phyloP scores from a whole-genome alignment of 441 rosid species.

The Populus hybrid region DNA sequence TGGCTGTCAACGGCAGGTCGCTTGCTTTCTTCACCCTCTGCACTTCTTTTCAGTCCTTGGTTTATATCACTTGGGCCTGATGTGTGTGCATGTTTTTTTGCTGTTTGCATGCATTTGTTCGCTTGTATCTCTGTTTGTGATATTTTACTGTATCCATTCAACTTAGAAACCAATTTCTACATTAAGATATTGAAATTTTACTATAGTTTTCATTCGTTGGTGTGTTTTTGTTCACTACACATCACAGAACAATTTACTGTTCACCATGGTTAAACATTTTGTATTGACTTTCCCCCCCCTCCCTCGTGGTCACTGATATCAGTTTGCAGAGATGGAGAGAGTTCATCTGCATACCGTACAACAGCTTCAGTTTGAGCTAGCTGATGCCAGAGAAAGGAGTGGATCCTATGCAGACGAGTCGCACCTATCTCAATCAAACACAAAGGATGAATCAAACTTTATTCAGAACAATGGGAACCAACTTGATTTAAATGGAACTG shows the following conservation, averaged over 20 bases:
- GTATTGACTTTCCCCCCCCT: slow-evolving; percentile 15
- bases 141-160: background rate
- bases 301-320: slow-evolving; percentile 20
- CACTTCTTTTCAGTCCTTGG: background rate
- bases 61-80: background rate
- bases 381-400: slow-evolving; percentile 64
- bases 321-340: slow-evolving; percentile 95
- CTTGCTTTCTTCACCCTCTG: slow-evolving; percentile 17
- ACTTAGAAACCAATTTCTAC: background rate
- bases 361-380: slow-evolving; percentile 85
- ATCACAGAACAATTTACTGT: background rate
- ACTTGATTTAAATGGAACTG: slow-evolving; percentile 48
- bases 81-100: background rate
- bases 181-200: background rate
- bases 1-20: slow-evolving; percentile 94
- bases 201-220: background rate
- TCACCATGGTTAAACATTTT: slow-evolving; percentile 1
- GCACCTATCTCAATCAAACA: slow-evolving; percentile 38
- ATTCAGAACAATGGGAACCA: slow-evolving; percentile 54
- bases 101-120: background rate
- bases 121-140: background rate
- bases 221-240: background rate
- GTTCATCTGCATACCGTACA: slow-evolving; percentile 76
- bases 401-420: slow-evolving; percentile 55
- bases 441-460: slow-evolving; percentile 52